Percentiles rank a stretch among this genome's conserved stretches.
These are phyloP conservation scores for Aurantiochytrium sp. DNA, from an alignment of 108 stramenopile genomes.

Conservation along the genomic window DNA sequence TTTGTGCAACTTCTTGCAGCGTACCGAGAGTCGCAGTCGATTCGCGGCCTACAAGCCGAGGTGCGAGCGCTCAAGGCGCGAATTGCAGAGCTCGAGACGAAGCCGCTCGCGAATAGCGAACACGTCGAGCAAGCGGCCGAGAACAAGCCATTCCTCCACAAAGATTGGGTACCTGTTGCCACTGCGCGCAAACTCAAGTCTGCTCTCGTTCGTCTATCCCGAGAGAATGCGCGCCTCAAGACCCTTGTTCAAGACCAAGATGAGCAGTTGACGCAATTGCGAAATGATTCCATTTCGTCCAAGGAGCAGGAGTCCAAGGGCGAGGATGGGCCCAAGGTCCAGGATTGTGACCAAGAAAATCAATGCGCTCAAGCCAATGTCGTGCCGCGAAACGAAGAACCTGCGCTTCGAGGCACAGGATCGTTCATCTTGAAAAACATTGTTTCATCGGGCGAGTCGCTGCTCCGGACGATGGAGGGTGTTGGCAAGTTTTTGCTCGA, in stretches of 20 bases:
- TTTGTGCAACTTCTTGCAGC: background rate
- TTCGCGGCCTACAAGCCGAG: background rate
- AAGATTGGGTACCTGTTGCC: background rate
- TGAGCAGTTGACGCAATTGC: background rate
- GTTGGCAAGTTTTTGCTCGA: background rate
- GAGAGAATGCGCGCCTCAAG: background rate
- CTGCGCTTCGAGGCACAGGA: background rate
- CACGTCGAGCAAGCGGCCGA: no score
- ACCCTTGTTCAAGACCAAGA: background rate
- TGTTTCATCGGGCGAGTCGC: background rate
- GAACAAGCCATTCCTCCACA: background rate
- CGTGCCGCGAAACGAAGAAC: no score
- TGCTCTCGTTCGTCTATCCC: background rate
- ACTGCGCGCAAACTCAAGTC: background rate
- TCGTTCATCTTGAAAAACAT: background rate
- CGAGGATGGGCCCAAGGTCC: no score
- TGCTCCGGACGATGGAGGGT: background rate
- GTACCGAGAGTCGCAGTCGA: background rate
- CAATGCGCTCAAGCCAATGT: no score
- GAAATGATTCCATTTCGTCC: background rate
- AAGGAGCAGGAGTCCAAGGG: background rate
- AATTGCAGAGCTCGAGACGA: background rate
- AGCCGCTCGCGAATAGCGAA: no score
- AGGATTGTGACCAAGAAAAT: no score
- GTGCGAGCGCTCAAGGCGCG: background rate